Conservation (phyloP, 257 asterid genomes). For the Nicotiana benthamiana region DNA sequence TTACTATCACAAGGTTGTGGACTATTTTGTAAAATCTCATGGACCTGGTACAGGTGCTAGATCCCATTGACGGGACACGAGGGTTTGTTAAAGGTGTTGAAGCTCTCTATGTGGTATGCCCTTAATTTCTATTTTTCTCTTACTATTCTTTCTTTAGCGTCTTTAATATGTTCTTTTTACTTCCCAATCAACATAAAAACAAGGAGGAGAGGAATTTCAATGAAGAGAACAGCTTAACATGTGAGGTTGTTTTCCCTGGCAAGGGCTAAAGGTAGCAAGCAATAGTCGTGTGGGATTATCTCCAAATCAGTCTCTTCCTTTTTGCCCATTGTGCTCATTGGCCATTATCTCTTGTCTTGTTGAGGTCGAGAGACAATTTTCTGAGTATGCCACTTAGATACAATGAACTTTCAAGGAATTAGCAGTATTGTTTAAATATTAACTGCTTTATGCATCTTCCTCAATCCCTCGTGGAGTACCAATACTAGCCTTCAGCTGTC, state of each 20-base stretch:
- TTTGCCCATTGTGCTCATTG: not conserved
- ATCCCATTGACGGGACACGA: conserved; percentile 94
- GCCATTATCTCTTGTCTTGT: not conserved
- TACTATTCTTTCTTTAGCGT: not conserved
- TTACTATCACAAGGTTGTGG: not conserved
- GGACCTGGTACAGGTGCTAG: conserved; percentile 59
- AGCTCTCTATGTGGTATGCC: conserved; percentile 90
- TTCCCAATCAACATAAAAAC: not conserved
- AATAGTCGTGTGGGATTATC: not conserved
- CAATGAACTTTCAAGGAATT: not conserved
- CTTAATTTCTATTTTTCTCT: conserved; percentile 7
- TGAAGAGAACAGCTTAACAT: not conserved
- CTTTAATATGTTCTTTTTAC: not conserved
- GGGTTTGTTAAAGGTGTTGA: conserved; percentile 84
- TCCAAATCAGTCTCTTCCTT: not conserved
- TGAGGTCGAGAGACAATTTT: not conserved
- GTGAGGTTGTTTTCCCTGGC: not conserved
- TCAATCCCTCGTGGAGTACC: not conserved
- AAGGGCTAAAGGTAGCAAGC: not conserved
- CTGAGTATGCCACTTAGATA: not conserved
- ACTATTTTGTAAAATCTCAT: not conserved
- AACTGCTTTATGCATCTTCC: not conserved
- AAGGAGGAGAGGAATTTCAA: not conserved
- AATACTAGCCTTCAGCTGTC: not conserved
- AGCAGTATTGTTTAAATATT: not conserved